A percentile compares a stretch with the other conserved stretches of the same genome.
Conservation (phyloP, 768 basidiomycete genomes). For the Tylopilus balloui region DNA sequence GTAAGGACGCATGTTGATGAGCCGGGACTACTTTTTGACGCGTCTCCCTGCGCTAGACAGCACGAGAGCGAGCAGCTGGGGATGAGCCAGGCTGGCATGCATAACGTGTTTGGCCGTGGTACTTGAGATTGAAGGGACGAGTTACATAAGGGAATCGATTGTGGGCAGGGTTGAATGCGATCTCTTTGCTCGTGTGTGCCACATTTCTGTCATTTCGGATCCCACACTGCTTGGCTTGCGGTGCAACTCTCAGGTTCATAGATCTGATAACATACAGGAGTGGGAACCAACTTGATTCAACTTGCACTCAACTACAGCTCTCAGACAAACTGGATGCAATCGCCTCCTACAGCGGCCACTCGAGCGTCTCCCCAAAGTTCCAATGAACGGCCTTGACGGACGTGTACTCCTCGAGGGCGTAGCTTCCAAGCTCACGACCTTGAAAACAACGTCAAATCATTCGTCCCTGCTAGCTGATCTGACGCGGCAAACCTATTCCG, state of each 20-base stretch:
- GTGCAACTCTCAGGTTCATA: slow-evolving; percentile 3
- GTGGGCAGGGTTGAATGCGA: slow-evolving; percentile 11
- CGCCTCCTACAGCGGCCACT: slow-evolving; percentile 71
- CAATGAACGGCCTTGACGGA: slow-evolving; percentile 81
- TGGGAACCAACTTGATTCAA: slow-evolving; percentile 13
- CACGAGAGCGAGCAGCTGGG: slow-evolving; percentile 11
- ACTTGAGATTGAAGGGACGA: slow-evolving; percentile 5
- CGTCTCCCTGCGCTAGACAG: slow-evolving; percentile 7
- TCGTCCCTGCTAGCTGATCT: not conserved
- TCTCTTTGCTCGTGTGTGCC: slow-evolving; percentile 22
- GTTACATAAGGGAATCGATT: slow-evolving; percentile 10
- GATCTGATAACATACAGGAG: slow-evolving; percentile 3
- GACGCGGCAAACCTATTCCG: slow-evolving; percentile 56
- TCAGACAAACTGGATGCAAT: no score
- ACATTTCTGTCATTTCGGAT: slow-evolving; percentile 19
- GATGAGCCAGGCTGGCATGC: slow-evolving; percentile 2
- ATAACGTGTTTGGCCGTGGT: slow-evolving; percentile 9
- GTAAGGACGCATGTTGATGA: slow-evolving; percentile 6
- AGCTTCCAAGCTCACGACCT: slow-evolving; percentile 86
- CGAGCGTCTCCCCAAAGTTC: slow-evolving; percentile 79
- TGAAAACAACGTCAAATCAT: slow-evolving; percentile 13
- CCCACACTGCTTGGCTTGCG: slow-evolving; percentile 1
- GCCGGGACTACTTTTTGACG: not conserved
- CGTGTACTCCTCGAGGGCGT: slow-evolving; percentile 81
- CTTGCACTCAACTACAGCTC: slow-evolving; percentile 17